These are phyloP conservation scores for Pseudophaeomoniella oleicola DNA, from an alignment of 2,329 filamentous ascomycete species.

Conservation along the genomic window DNA sequence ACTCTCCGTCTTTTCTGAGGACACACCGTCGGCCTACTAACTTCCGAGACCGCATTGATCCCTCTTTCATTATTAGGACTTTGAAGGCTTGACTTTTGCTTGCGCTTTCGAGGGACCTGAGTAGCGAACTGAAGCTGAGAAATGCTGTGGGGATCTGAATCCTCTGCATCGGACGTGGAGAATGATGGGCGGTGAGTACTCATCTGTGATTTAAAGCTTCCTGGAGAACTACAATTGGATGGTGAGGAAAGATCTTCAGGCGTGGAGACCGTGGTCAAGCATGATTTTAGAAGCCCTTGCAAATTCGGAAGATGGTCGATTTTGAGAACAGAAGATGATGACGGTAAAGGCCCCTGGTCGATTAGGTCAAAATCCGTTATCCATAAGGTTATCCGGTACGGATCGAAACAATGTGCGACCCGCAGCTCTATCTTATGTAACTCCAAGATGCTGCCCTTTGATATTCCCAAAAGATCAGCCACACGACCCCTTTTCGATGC, in stretches of 20 bases:
- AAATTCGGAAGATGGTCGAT: neutral
- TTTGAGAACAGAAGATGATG: neutral
- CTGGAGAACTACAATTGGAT: no score
- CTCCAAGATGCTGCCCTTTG: neutral
- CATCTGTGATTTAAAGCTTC: neutral
- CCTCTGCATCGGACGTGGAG: neutral
- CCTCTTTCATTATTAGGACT: no score
- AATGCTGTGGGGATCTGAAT: neutral
- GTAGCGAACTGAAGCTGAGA: slow-evolving; percentile 12
- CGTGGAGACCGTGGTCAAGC: no score
- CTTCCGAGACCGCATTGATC: no score
- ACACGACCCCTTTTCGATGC: no score
- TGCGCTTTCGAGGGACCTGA: slow-evolving; percentile 8
- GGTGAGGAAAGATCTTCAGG: no score
- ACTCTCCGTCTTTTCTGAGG: no score
- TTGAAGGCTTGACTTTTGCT: no score
- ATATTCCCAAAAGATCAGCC: no score
- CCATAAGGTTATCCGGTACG: slow-evolving; percentile 4
- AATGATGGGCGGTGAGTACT: neutral
- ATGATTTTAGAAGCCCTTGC: neutral
- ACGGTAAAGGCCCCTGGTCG: neutral
- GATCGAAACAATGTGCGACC: slow-evolving; percentile 3
- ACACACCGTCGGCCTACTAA: no score
- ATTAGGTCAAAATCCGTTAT: neutral
- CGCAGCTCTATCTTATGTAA: slow-evolving; percentile 3